A percentile compares a stretch with the other conserved stretches of the same genome.
These are phyloP conservation scores for Beta corolliflora DNA, from an alignment of 179 eudicot species.

Conservation along the genomic window DNA sequence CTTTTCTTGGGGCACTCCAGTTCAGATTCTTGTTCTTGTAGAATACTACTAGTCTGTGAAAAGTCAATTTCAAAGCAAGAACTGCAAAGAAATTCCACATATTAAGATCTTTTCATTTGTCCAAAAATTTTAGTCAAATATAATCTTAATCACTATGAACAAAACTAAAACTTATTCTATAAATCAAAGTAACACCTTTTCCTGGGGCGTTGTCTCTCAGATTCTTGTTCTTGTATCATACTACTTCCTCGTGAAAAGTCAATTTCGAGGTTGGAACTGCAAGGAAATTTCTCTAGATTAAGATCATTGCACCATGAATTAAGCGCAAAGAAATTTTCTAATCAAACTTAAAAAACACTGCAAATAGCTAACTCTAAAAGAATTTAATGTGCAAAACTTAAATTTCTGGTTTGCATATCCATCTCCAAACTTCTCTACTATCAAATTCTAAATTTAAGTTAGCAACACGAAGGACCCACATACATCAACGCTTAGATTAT, in stretches of 20 bases:
- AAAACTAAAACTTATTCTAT: neutral
- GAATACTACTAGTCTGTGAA: slow-evolving; percentile 31
- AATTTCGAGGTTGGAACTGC: slow-evolving; percentile 41
- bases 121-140: neutral
- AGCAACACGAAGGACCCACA: no score
- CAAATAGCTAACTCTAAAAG: neutral
- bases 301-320: neutral
- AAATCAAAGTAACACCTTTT: slow-evolving; percentile 36
- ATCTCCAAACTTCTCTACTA: neutral
- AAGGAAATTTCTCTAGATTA: slow-evolving; percentile 12
- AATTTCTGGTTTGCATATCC: neutral
- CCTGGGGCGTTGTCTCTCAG: slow-evolving; percentile 28
- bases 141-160: neutral
- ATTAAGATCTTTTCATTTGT: no score
- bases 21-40: slow-evolving; percentile 34
- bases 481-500: no score
- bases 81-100: slow-evolving; percentile 31
- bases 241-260: slow-evolving; percentile 40
- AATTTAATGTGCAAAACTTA: neutral
- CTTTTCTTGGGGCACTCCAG: slow-evolving; percentile 35
- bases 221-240: slow-evolving; percentile 31
- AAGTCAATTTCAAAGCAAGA: slow-evolving; percentile 41
- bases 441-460: neutral
- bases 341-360: neutral
- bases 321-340: no score